phyloP scores from a whole-genome alignment of 2,329 filamentous ascomycete species.

The Fusarium buharicum region DNA sequence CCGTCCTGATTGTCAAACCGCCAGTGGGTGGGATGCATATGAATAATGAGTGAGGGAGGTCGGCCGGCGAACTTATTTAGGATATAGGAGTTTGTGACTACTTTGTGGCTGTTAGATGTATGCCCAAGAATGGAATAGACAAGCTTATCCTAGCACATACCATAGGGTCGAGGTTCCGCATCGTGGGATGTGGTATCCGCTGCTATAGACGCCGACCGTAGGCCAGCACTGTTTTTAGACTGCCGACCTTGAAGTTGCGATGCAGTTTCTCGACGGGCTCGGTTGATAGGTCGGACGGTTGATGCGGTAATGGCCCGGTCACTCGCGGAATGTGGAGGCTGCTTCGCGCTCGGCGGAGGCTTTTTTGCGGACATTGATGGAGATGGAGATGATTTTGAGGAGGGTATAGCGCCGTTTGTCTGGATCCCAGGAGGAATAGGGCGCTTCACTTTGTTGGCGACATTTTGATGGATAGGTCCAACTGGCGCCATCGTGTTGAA shows the following conservation, averaged over 20 bases:
- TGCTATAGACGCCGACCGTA: conserved; percentile 60
- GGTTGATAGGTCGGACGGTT: conserved; percentile 62
- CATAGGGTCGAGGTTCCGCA: conserved; percentile 62
- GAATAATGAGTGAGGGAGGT: conserved; percentile 85
- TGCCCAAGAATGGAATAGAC: background rate
- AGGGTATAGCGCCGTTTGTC: conserved; percentile 66
- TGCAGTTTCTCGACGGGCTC: conserved; percentile 67
- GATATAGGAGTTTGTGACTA: conserved; percentile 79
- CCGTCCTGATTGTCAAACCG: conserved; percentile 94
- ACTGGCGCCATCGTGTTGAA: conserved; percentile 64
- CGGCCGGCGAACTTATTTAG: conserved; percentile 81
- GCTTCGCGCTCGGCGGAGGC: conserved; percentile 58
- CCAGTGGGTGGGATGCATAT: conserved; percentile 87
- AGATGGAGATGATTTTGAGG: conserved; percentile 69
- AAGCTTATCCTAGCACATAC: conserved; percentile 49
- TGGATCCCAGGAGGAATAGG: conserved; percentile 73
- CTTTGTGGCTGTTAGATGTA: conserved; percentile 56
- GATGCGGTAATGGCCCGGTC: conserved; percentile 54
- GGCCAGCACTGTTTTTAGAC: conserved; percentile 62
- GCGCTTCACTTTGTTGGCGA: conserved; percentile 72
- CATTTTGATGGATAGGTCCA: conserved; percentile 59
- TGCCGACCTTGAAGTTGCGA: conserved; percentile 57
- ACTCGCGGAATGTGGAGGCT: conserved; percentile 49
- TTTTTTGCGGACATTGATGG: conserved; percentile 68
- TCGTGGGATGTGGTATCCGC: conserved; percentile 55